Percentiles rank a stretch among this genome's conserved stretches.
Conservation (phyloP, 2,329 filamentous ascomycete species). For the Corynespora cassiicola region DNA sequence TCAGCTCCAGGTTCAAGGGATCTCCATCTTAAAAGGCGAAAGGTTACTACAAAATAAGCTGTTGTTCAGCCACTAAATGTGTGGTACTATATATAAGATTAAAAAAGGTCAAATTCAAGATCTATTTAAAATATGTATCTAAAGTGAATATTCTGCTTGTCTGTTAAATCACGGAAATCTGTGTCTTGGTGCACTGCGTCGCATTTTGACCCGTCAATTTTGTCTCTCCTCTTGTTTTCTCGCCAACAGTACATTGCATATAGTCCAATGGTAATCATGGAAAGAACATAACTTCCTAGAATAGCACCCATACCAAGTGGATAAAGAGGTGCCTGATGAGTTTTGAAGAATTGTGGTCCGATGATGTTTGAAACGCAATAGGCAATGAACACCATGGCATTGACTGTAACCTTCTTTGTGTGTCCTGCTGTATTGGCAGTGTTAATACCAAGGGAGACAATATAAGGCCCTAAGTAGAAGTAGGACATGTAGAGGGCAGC, state of each 20-base stretch:
- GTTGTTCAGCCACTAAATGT: not conserved
- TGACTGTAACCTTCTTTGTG: slow-evolving; percentile 46
- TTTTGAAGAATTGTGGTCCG: slow-evolving; percentile 48
- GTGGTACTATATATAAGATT: too few relatives aligned
- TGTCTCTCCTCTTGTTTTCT: slow-evolving; percentile 39
- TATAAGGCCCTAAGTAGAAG: slow-evolving; percentile 23
- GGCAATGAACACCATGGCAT: slow-evolving; percentile 45
- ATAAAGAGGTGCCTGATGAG: slow-evolving; percentile 42
- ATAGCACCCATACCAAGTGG: slow-evolving; percentile 36
- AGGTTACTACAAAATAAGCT: too few relatives aligned
- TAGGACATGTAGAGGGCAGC: slow-evolving; percentile 38
- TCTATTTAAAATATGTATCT: slow-evolving; percentile 21
- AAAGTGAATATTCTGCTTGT: slow-evolving; percentile 39
- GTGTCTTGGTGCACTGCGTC: slow-evolving; percentile 31
- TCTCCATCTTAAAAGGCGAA: too few relatives aligned
- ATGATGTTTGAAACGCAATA: slow-evolving; percentile 51
- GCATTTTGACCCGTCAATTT: slow-evolving; percentile 10
- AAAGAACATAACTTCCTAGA: slow-evolving; percentile 17
- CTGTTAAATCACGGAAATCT: slow-evolving; percentile 44
- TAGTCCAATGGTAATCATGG: slow-evolving; percentile 34
- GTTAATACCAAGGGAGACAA: slow-evolving; percentile 18
- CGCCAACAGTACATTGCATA: slow-evolving; percentile 36
- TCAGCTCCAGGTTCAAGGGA: not conserved
- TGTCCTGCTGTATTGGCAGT: slow-evolving; percentile 34
- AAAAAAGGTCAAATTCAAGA: too few relatives aligned